A percentile compares a stretch with the other conserved stretches of the same genome.
Conservation (phyloP, 306 rosid species). For the Quercus gilva region DNA sequence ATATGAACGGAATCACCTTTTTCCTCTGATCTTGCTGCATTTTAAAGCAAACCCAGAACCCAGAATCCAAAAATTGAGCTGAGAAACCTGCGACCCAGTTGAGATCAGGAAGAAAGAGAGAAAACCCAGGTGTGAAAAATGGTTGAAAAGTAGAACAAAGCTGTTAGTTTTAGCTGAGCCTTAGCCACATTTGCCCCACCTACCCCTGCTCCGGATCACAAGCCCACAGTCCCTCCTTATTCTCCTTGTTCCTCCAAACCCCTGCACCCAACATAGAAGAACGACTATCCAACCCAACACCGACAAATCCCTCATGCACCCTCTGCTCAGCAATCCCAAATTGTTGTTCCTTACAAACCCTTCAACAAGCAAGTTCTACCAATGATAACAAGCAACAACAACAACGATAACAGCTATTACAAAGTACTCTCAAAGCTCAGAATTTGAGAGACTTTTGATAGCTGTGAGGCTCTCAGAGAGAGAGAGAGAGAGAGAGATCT, state of each 20-base stretch:
- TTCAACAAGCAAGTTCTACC: too few species aligned
- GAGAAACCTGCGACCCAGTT: slow-evolving; percentile 21
- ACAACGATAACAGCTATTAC: slow-evolving; percentile 37
- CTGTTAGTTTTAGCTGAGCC: background rate
- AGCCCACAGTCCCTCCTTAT: slow-evolving; percentile 64
- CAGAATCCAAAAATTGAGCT: slow-evolving; percentile 28
- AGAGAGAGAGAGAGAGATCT: slow-evolving; percentile 66
- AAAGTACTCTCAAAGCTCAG: slow-evolving; percentile 30
- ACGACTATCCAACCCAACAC: slow-evolving; percentile 21
- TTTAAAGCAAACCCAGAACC: slow-evolving; percentile 35
- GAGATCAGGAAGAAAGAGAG: slow-evolving; percentile 33
- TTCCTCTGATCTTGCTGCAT: slow-evolving; percentile 81
- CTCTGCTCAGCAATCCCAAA: too few species aligned
- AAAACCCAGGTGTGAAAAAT: slow-evolving; percentile 23
- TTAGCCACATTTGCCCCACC: slow-evolving; percentile 97
- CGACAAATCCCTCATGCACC: slow-evolving; percentile 73
- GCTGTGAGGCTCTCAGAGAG: background rate
- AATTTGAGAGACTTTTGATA: slow-evolving; percentile 7
- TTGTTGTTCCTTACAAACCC: too few species aligned
- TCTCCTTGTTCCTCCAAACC: slow-evolving; percentile 39
- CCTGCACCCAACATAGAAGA: slow-evolving; percentile 48
- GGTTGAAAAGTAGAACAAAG: background rate
- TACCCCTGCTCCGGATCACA: slow-evolving; percentile 89
- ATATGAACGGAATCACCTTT: slow-evolving; percentile 49
- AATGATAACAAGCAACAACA: background rate